Conservation (phyloP, 208 protist species). For the Crithidia bombi region DNA sequence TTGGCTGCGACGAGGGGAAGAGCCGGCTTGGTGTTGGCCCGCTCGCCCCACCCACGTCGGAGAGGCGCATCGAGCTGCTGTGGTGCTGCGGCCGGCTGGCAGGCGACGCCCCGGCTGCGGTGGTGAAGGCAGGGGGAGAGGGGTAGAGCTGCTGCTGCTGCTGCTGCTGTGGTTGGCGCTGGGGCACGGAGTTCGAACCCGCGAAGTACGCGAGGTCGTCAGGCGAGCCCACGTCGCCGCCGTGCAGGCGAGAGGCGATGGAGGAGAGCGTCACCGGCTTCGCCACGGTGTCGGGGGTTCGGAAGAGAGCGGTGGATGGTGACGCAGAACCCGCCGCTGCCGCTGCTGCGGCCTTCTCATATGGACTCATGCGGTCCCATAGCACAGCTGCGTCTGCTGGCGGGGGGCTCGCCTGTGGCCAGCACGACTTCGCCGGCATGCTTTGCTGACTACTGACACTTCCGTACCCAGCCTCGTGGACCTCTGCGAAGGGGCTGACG, state of each 20-base stretch:
- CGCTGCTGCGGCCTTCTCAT: conserved; percentile 13
- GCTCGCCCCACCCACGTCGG: background rate
- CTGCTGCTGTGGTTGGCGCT: conserved; percentile 3
- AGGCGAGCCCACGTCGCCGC: background rate
- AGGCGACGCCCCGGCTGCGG: background rate
- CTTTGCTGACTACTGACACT: background rate
- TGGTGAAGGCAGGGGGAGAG: conserved; percentile 22
- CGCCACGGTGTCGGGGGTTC: conserved; percentile 25
- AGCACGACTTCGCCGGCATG: background rate
- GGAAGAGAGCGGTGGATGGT: conserved; percentile 8
- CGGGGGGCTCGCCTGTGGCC: conserved; percentile 1
- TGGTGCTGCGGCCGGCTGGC: background rate
- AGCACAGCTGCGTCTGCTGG: conserved; percentile 11
- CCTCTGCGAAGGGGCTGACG: background rate
- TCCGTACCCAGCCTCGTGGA: background rate
- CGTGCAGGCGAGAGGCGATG: conserved; percentile 30
- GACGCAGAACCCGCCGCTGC: conserved; percentile 13
- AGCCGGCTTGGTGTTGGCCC: background rate
- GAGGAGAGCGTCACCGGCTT: conserved; percentile 33
- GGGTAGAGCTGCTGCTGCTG: conserved; percentile 15
- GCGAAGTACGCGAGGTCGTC: background rate
- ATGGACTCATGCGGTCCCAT: conserved; percentile 30
- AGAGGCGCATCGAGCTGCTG: conserved; percentile 8
- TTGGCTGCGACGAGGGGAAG: background rate
- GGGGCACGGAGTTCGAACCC: background rate